A percentile compares a stretch with the other conserved stretches of the same genome.
Evolutionary conservation across 768 basidiomycete species (phyloP).

Genomic region (Hebeloma cylindrosporum): DNA sequence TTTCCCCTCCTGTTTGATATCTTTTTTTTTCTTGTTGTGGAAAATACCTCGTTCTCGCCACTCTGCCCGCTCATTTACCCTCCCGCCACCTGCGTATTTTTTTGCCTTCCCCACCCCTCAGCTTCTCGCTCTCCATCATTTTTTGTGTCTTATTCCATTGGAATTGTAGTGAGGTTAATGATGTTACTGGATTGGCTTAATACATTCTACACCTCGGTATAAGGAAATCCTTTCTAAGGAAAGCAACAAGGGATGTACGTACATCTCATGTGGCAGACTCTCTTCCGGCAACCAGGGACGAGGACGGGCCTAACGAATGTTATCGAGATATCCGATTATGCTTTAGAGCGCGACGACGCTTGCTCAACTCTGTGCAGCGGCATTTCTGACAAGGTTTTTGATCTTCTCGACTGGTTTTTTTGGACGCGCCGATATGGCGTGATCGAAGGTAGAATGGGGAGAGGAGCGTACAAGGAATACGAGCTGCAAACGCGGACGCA

Average conservation of each 20-base stretch:
- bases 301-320: too few species aligned
- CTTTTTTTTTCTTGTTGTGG: slow-evolving; percentile 13
- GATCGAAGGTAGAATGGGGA: too few species aligned
- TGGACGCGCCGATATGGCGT: too few species aligned
- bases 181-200: slow-evolving; percentile 11
- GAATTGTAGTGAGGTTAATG: slow-evolving; percentile 5
- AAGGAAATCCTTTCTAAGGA: neutral
- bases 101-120: neutral
- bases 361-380: too few species aligned
- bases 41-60: slow-evolving; percentile 11
- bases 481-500: too few species aligned
- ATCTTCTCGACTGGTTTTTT: too few species aligned
- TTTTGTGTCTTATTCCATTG: neutral
- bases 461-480: too few species aligned
- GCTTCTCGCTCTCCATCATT: neutral
- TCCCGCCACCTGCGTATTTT: neutral
- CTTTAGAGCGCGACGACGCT: too few species aligned
- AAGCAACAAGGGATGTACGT: neutral
- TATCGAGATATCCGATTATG: too few species aligned
- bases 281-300: too few species aligned
- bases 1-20: slow-evolving; percentile 11
- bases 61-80: slow-evolving; percentile 1
- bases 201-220: neutral
- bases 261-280: too few species aligned
- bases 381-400: too few species aligned